Base-by-base conservation (phyloP, 2,329 filamentous ascomycete species). In the Phialemoniopsis sp. region DNA sequence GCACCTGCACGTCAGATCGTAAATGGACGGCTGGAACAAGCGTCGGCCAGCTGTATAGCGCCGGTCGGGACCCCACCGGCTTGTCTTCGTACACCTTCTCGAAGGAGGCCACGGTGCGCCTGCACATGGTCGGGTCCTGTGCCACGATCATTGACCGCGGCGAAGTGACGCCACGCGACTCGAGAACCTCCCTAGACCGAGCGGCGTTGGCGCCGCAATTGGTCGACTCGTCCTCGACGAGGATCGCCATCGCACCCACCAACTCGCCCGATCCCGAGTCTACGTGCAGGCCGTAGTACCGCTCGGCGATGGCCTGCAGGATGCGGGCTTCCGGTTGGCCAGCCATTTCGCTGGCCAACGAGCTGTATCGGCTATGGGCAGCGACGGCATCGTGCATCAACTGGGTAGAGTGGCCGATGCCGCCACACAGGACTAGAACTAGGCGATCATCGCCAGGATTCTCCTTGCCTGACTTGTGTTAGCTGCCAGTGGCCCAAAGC, bases 81-180 rank as follows among this genome's bases (percentile, higher is more conserved):
- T 16, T 8, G 18, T 55, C 47, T 6, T 52, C 47, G 40, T 63
- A 71, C 1, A 49, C 53, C 42, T 62, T 63, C 35, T 61, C 44
- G 37, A 71, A 70, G 3, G 64, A 63, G 3, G 62, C 62, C 3
- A 56, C 50, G 1, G 68, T 70, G 9, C 66, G 51, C 18, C 59
- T 45, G 33, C 58, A 58, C 68, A 71, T 71, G 1, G 67, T 71
- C 0, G 67, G 65, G 46, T 70, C 67, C 45, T 71, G 67, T 9
- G 66, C 55, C 12, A 71, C 46, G 9, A 69, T 41, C 21, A 57
- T 51, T 0, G 53, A 57, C 4, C 42, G 42, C 1, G 54, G 51
- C 5, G 30, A 34, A 1, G 39, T 26, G 2, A 64, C 35, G 0
- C 50, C 53, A 7, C 49, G 45, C 4, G 36, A 40, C n/a, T 63